Percentiles rank a stretch among this genome's conserved stretches.
Evolutionary conservation across 306 rosid species (phyloP).

Genomic region (Hylodesmum podocarpum): DNA sequence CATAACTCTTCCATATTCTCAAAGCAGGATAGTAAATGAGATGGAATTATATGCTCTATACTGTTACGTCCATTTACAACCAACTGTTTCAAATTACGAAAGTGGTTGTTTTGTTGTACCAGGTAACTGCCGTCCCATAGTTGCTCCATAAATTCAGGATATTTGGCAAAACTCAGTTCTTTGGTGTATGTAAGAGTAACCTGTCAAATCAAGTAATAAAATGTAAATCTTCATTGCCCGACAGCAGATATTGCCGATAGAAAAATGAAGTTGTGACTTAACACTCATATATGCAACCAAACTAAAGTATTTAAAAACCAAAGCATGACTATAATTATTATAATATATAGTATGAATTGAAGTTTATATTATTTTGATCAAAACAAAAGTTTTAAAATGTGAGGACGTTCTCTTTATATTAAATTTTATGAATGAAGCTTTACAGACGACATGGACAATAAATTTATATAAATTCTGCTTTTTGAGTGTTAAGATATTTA

Average conservation of each 20-base stretch:
- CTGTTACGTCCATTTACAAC: rapidly evolving
- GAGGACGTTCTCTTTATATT: background rate
- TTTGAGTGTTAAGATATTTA: no score
- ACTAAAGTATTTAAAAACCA: background rate
- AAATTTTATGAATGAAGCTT: no score
- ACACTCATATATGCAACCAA: background rate
- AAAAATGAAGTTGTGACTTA: no score
- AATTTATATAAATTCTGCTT: no score
- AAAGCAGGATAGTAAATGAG: constrained; percentile 18
- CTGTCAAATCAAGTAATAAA: background rate
- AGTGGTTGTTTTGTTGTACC: background rate
- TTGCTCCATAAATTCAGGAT: background rate
- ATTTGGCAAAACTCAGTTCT: background rate
- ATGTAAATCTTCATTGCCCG: background rate
- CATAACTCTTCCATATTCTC: background rate
- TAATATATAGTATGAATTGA: no score
- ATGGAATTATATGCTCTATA: constrained; percentile 17
- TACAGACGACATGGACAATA: no score
- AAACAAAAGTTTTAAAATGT: background rate
- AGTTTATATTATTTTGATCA: background rate
- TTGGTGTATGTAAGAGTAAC: background rate
- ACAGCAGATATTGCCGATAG: background rate
- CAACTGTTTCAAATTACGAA: constrained; percentile 3
- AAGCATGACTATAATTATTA: no score
- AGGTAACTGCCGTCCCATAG: background rate